These are phyloP conservation scores for Aeschynomene evenia DNA, from an alignment of 306 rosid genomes.

Conservation along the genomic window DNA sequence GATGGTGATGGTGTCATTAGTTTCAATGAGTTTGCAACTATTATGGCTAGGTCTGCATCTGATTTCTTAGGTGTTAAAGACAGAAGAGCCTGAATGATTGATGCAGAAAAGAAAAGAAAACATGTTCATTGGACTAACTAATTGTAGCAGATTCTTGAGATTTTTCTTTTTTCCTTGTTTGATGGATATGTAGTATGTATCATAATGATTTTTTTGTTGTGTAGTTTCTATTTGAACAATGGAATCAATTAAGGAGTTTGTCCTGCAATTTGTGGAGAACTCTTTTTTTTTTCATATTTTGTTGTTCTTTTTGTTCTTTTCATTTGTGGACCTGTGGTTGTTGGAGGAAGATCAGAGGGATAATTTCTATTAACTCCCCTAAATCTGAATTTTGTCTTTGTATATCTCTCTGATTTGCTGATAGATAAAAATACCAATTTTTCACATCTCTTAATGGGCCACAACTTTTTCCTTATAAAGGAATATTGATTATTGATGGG, in stretches of 20 bases:
- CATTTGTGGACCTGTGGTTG: background rate
- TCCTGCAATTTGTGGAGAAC: background rate
- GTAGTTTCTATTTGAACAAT: background rate
- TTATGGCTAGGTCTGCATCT: constrained; percentile 73
- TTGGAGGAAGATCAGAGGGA: background rate
- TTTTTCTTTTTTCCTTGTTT: background rate
- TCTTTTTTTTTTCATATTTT: background rate
- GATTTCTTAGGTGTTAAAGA: constrained; percentile 50
- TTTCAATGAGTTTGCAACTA: constrained; percentile 64
- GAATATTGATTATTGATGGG: too few species aligned
- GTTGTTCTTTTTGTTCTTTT: background rate
- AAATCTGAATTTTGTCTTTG: background rate
- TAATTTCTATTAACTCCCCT: background rate
- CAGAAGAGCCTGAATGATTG: background rate
- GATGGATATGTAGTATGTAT: constrained; percentile 8
- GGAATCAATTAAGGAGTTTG: constrained; percentile 13
- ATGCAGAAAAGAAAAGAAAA: background rate
- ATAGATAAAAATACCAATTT: background rate
- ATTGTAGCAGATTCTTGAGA: background rate
- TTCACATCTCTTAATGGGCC: too few species aligned
- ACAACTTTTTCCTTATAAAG: too few species aligned
- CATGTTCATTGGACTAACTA: background rate
- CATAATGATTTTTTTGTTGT: background rate
- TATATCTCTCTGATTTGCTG: background rate
- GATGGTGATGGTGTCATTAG: constrained; percentile 87